Conservation (phyloP, 148 eudicot species). For the Spergularia bocconei region DNA sequence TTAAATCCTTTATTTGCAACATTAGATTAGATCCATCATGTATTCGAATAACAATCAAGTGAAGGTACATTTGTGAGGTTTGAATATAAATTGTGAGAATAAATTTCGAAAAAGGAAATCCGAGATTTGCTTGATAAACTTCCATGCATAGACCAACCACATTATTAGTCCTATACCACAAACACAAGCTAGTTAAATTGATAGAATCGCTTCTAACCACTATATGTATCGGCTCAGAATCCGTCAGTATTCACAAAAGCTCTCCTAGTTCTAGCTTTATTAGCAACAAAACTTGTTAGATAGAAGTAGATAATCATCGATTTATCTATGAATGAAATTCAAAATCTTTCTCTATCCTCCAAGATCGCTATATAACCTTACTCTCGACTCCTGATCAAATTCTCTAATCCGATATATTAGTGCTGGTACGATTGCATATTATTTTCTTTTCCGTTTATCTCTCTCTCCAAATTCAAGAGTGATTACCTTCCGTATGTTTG, state of each 20-base stretch:
- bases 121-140: slow-evolving; percentile 15
- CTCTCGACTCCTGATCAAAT: neutral
- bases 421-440: neutral
- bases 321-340: neutral
- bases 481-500: slow-evolving; percentile 29
- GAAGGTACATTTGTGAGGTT: neutral
- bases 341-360: neutral
- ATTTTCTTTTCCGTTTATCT: neutral
- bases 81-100: slow-evolving; percentile 15
- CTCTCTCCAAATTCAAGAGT: neutral
- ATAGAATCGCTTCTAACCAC: too few relatives aligned
- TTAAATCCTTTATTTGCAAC: too few relatives aligned
- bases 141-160: neutral
- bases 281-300: slow-evolving; percentile 7
- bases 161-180: too few relatives aligned
- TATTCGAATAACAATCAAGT: neutral
- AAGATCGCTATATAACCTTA: slow-evolving; percentile 3
- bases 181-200: too few relatives aligned
- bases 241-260: too few relatives aligned
- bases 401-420: too few relatives aligned
- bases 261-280: too few relatives aligned
- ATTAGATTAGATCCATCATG: too few relatives aligned
- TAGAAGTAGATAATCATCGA: too few relatives aligned
- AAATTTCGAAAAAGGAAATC: slow-evolving; percentile 10
- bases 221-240: too few relatives aligned